Base-by-base conservation (phyloP, 768 basidiomycete genomes). In the Pleurotus pulmonarius region DNA sequence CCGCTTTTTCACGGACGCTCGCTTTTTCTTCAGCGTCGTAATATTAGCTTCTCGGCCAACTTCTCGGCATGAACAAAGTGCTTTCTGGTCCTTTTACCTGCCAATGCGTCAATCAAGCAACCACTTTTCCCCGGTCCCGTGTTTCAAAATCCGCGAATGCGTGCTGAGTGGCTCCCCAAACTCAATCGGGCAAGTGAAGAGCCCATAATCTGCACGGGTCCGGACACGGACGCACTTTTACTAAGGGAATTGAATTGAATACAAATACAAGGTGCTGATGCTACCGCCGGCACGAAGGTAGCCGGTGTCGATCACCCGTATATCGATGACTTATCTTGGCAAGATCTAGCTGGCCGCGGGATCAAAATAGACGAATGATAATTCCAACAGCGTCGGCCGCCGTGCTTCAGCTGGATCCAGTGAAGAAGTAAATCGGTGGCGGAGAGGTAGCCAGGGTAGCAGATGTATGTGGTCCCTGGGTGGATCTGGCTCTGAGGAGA, bases 81-180 rank as follows among this genome's bases (percentile, higher is more conserved):
- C 29, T 34, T 34, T 34, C 9, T 34, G 29, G 9, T 34, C 3
- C 29, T 34, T 34, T 34, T 34, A 34, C 29, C 29, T 34, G 29
- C 29, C 29, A 34, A 11, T 34, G 29, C 29, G 9, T 34, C 29
- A 34, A 34, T 34, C 29, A 34, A 34, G 8, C 11, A 34, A 9
- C 29, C 29, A 11, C 11, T 34, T 34, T 34, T 34, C 29, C 9
- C 29, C 29, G 29, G 29, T 34, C 6, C 48, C 25, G 15, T 15
- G 48, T 49, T 49, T 49, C 48, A 37, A 49, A 25, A 49, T 49
- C 48, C 48, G 48, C 48, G 48, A 49, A 16, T 16, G 48, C 16
- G 48, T 15, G 25, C 15, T 26, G 15, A 49, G 15, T 26, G 26
- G 20, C 48, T 49, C 22, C 3, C 25, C 15, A 8, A 20, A 26